Conservation (phyloP, 371 early-diverging fungal species). For the Nematocida major region DNA sequence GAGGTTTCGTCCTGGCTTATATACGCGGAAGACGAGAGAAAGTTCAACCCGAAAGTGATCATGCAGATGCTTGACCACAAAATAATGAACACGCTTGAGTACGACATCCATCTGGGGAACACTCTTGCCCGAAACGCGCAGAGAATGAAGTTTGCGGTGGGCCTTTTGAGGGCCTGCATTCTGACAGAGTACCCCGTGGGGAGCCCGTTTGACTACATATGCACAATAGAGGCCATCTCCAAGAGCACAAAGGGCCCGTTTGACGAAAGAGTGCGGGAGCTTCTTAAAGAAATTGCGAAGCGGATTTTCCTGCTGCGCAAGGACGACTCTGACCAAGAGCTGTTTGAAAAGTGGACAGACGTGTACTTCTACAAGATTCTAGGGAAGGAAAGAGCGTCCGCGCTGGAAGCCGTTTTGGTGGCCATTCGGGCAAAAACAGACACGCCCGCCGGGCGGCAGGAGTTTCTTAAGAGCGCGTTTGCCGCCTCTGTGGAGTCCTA, state of each 20-base stretch:
- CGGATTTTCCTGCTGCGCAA: slow-evolving; percentile 32
- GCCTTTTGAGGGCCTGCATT: slow-evolving; percentile 52
- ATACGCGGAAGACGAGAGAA: slow-evolving; percentile 61
- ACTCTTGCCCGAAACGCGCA: slow-evolving; percentile 44
- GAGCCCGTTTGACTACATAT: slow-evolving; percentile 64
- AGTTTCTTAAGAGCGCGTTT: slow-evolving; percentile 27
- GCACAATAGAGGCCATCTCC: slow-evolving; percentile 62
- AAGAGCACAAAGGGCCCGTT: slow-evolving; percentile 49
- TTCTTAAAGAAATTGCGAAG: slow-evolving; percentile 48
- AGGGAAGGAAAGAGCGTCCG: background rate
- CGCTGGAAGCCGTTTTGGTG: background rate
- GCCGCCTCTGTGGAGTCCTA: slow-evolving; percentile 6
- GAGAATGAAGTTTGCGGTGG: slow-evolving; percentile 53
- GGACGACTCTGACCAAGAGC: slow-evolving; percentile 15
- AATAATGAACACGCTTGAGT: slow-evolving; percentile 61
- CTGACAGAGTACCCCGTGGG: slow-evolving; percentile 52
- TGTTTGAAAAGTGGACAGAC: slow-evolving; percentile 35
- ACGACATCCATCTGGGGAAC: slow-evolving; percentile 61
- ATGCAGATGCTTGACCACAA: slow-evolving; percentile 61
- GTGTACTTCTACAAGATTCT: slow-evolving; percentile 8
- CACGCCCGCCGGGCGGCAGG: background rate
- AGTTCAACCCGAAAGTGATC: slow-evolving; percentile 58
- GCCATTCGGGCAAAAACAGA: slow-evolving; percentile 14
- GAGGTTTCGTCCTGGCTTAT: slow-evolving; percentile 64
- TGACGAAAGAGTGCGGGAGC: slow-evolving; percentile 27